Evolutionary conservation across 1,139 yeast species (phyloP), one percentile per base, ranked within the genome.

Genomic region (Kurtzmaniella quercitrusa): DNA sequence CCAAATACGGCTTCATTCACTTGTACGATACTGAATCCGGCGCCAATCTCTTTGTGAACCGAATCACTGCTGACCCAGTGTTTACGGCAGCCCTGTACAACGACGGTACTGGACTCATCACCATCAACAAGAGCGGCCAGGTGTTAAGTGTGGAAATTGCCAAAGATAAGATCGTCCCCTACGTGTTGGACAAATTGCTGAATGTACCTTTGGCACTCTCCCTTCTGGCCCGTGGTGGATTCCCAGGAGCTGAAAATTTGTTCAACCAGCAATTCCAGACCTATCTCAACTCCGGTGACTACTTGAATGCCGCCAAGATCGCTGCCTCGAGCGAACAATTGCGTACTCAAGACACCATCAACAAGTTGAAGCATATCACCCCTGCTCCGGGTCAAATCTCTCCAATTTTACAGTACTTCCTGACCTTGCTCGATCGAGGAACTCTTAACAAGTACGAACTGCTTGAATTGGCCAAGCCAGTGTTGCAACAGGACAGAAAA

Each of bases 381-480:
- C 89, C 96, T n/a, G 86, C 89, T 51, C 96, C 96, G 38, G 98
- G 98, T 41, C 91, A 89, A 59, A 87, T 90, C 41, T 88, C 96
- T 40, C 98, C 98, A 44, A 85, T 94, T 53, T 73, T 94, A 60
- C 94, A 91, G 64, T 94, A 94, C 65, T 89, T 94, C 63, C 86
- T 95, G 37, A 89, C 94, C 49, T 73, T 94, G 56, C 79, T 94
- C 52, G 98, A 93, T 66, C 85, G 89, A 68, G 98, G 98, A 36
- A 79, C 95, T 42, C 77, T 94, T 59, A 94, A 94, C 75, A 85
- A 89, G 69, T 85, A 85, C 63, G 99, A 94, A 74, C 85, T 96
- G 25, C 79, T 94, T 54, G 98, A 94, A 66, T 81, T 94, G 55
- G 97, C 97, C 16, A 84, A 85, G 61, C 98, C 98, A 7, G 96